phyloP scores from a whole-genome alignment of 2,329 filamentous ascomycete genomes.

The Elsinoe necatrix region DNA sequence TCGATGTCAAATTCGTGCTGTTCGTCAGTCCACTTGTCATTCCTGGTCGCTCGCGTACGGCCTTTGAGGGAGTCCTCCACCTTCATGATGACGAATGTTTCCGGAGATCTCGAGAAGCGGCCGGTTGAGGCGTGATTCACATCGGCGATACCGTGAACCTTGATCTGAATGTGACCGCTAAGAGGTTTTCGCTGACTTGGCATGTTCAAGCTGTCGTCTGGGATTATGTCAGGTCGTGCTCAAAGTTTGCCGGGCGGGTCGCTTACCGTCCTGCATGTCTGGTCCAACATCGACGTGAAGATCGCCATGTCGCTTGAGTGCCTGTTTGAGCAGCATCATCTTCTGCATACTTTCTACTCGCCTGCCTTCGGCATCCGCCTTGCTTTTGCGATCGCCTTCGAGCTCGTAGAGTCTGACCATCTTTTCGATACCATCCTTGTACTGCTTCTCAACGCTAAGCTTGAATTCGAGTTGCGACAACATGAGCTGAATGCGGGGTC shows the following conservation, averaged over 20 bases:
- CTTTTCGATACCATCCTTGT: constrained; percentile 97
- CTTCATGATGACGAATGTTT: constrained; percentile 93
- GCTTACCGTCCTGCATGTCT: constrained; percentile 71
- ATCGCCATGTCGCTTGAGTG: constrained; percentile 93
- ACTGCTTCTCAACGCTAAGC: constrained; percentile 96
- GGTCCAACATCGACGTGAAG: constrained; percentile 88
- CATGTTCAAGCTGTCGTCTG: constrained; percentile 88
- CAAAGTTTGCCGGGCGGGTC: background rate
- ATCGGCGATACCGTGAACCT: constrained; percentile 81
- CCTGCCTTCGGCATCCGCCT: constrained; percentile 79
- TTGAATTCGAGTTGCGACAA: constrained; percentile 98
- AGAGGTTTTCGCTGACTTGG: constrained; percentile 94
- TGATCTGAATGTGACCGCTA: constrained; percentile 78
- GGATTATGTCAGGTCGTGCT: constrained; percentile 24
- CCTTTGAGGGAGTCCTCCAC: constrained; percentile 91
- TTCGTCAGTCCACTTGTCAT: constrained; percentile 86
- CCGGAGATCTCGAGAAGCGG: constrained; percentile 78
- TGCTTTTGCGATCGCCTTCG: constrained; percentile 94
- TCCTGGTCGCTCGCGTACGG: constrained; percentile 74
- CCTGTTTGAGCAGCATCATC: constrained; percentile 90
- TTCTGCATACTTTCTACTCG: constrained; percentile 96
- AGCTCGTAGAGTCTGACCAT: constrained; percentile 97
- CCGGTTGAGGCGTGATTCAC: constrained; percentile 82
- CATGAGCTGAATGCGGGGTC: constrained; percentile 97
- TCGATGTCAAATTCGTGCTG: constrained; percentile 88